Evolutionary conservation across 176 grass and related monocot genomes (phyloP), one percentile per base, ranked within the genome.

Genomic region (Bolboschoenus planiculmis): DNA sequence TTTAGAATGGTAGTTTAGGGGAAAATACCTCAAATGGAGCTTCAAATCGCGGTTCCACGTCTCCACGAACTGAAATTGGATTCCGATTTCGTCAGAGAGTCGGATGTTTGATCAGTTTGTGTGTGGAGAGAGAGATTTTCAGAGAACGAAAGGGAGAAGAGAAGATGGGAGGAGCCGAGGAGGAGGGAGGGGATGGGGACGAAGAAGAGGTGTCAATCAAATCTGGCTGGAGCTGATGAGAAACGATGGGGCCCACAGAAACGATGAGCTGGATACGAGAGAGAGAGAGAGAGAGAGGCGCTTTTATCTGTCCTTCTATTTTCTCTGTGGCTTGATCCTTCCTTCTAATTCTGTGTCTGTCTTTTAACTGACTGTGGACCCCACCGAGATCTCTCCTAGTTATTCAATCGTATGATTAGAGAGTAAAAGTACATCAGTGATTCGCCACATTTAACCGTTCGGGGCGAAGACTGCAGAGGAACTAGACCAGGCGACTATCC

Each of bases 181-280:
- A 47, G 31, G n/a, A n/a, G n/a, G n/a, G n/a, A n/a, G 24, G 21
- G 27, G 75, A 80, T 80, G 30, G 18, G 1, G 7, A 80, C 48
- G 77, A 80, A 80, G 47, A 33, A 70, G 35, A 37, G 65, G 65
- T 39, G 35, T 70, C 35, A 42, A 67, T 67, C 7, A 68, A 70
- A 70, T 70, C 65, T 23, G 65, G 65, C 16, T 39, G 43, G 72
- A 37, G 46, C 5, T 16, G n/a, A 20, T 18, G 46, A 55, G 37
- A 29, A 20, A 14, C n/a, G 13, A 27, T 29, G 31, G 77, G 47
- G 31, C 51, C 77, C 77, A 36, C 44, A 5, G n/a, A 36, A 18
- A 29, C 14, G 30, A 40, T 59, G 77, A 80, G 53, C 51, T 80
- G 77, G 51, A 57, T 53, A 14, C 77, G 51, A 80, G 53, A 80